phyloP scores from a whole-genome alignment of 2,329 filamentous ascomycete genomes.

The Botryotinia globosa region DNA sequence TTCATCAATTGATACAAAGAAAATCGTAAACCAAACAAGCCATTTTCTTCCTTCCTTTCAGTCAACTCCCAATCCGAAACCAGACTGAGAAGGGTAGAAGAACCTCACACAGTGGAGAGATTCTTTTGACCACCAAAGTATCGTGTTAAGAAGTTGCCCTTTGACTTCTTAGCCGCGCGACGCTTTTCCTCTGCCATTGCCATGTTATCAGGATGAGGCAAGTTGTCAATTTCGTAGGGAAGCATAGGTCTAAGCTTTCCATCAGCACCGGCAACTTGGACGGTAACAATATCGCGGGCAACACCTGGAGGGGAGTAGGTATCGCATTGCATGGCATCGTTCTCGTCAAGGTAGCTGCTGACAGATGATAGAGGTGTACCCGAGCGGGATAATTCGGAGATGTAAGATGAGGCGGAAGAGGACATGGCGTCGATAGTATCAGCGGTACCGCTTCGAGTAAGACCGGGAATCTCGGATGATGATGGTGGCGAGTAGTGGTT shows the following conservation, averaged over 20 bases:
- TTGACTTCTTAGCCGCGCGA: conserved; percentile 30
- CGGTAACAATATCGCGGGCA: conserved; percentile 33
- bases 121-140: conserved; percentile 27
- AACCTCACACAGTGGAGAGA: conserved; percentile 4
- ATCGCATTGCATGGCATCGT: conserved; percentile 16
- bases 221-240: conserved; percentile 36
- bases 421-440: conserved; percentile 35
- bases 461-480: conserved; percentile 39
- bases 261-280: conserved; percentile 27
- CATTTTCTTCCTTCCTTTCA: not conserved
- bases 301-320: conserved; percentile 22
- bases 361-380: conserved; percentile 40
- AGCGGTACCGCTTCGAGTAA: conserved; percentile 37
- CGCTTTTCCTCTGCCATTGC: conserved; percentile 29
- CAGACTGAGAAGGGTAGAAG: not conserved
- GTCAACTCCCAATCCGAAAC: not conserved
- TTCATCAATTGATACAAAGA: conserved; percentile 18
- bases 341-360: conserved; percentile 33
- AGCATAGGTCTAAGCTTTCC: conserved; percentile 30
- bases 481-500: conserved; percentile 38
- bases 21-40: conserved; percentile 15
- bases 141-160: conserved; percentile 34
- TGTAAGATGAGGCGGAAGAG: conserved; percentile 39
- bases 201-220: conserved; percentile 18
- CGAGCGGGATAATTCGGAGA: conserved; percentile 33